A percentile compares a stretch with the other conserved stretches of the same genome.
These are phyloP conservation scores for Cercospora canescens DNA, from an alignment of 2,329 filamentous ascomycete genomes.

Conservation along the genomic window DNA sequence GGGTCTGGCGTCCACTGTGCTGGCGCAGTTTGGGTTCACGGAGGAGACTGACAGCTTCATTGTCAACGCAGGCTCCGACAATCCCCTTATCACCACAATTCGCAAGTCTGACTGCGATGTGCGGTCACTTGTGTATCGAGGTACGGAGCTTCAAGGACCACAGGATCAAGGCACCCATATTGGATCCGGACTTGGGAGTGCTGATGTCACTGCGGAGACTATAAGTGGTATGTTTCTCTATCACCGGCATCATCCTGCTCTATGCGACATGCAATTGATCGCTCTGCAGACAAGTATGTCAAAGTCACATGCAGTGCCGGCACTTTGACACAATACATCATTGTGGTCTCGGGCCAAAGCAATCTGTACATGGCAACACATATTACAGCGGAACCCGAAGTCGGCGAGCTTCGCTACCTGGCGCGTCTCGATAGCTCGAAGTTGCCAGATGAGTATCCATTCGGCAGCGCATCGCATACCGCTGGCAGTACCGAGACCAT, in stretches of 20 bases:
- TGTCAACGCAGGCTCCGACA: constrained; percentile 13
- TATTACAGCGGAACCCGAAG: constrained; percentile 18
- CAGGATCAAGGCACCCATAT: constrained; percentile 14
- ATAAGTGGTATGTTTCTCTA: constrained; percentile 5
- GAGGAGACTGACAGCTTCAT: constrained; percentile 15
- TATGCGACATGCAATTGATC: not conserved
- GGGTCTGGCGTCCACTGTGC: not conserved
- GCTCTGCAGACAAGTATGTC: constrained; percentile 13
- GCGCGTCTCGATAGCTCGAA: constrained; percentile 18
- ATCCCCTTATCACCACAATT: constrained; percentile 12
- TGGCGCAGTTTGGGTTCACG: constrained; percentile 15
- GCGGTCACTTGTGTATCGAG: constrained; percentile 14
- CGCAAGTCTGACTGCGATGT: constrained; percentile 20
- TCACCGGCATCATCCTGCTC: not conserved
- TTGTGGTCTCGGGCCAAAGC: constrained; percentile 12
- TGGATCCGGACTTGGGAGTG: constrained; percentile 16
- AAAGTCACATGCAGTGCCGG: constrained; percentile 18
- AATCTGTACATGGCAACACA: constrained; percentile 23
- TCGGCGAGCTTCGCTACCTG: constrained; percentile 20
- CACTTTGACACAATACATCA: constrained; percentile 19
- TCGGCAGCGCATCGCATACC: constrained; percentile 47
- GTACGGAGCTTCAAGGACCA: constrained; percentile 12
- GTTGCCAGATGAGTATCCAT: constrained; percentile 17
- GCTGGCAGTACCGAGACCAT: constrained; percentile 52
- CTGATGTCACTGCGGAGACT: constrained; percentile 14